These are phyloP conservation scores for Penicillium parvum DNA, from an alignment of 495 filamentous ascomycete genomes.

Conservation along the genomic window DNA sequence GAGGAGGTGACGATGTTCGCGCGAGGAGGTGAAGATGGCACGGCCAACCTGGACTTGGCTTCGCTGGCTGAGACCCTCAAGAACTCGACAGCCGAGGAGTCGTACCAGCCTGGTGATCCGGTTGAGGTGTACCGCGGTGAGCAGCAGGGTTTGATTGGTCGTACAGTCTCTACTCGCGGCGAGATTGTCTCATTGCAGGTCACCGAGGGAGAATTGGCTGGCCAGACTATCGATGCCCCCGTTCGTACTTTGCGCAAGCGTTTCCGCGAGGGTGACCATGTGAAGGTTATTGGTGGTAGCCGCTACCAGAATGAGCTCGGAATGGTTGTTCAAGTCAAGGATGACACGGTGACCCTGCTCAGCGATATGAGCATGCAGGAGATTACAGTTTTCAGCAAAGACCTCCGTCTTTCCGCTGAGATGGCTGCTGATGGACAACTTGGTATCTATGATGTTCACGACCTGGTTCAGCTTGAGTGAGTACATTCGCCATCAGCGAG, in stretches of 20 bases:
- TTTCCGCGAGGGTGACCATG: constrained; percentile 92
- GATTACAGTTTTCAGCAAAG: constrained; percentile 97
- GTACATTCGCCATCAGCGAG: constrained; percentile 13
- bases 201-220: constrained; percentile 74
- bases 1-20: constrained; percentile 95
- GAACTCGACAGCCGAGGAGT: constrained; percentile 66
- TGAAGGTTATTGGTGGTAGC: constrained; percentile 96
- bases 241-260: constrained; percentile 89
- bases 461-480: constrained; percentile 91
- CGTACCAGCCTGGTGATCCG: constrained; percentile 85
- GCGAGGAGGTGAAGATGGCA: constrained; percentile 81
- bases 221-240: constrained; percentile 86
- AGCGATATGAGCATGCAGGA: constrained; percentile 88
- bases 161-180: constrained; percentile 76
- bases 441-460: constrained; percentile 83
- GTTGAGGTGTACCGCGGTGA: constrained; percentile 96
- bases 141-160: constrained; percentile 85
- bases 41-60: constrained; percentile 86
- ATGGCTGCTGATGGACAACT: constrained; percentile 74
- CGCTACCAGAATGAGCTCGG: constrained; percentile 90
- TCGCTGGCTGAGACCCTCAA: constrained; percentile 84
- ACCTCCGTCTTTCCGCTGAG: constrained; percentile 87
- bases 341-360: constrained; percentile 85
- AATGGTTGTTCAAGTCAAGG: constrained; percentile 89
- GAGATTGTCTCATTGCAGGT: constrained; percentile 90